phyloP scores from a whole-genome alignment of 768 basidiomycete genomes.

The Termitomyces eurrhizus region DNA sequence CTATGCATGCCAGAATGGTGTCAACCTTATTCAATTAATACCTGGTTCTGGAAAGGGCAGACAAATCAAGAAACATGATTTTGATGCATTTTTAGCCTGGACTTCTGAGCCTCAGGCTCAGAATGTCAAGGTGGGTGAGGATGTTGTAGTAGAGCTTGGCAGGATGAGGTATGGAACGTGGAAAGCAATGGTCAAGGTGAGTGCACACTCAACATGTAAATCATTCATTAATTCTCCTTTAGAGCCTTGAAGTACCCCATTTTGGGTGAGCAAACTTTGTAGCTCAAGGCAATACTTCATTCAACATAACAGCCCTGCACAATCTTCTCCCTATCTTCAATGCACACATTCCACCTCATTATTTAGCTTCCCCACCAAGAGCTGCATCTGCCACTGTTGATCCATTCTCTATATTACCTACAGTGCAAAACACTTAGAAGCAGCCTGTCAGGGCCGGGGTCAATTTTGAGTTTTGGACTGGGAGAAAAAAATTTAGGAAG shows the following conservation, averaged over 20 bases:
- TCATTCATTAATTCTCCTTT: slow-evolving; percentile 2
- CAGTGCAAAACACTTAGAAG: too few relatives aligned
- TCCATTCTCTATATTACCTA: slow-evolving; percentile 34
- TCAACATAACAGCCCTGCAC: slow-evolving; percentile 73
- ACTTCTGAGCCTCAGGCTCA: neutral
- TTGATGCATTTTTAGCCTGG: slow-evolving; percentile 53
- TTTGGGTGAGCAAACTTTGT: slow-evolving; percentile 56
- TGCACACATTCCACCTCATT: slow-evolving; percentile 61
- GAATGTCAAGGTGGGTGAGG: slow-evolving; percentile 22
- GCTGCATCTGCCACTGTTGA: slow-evolving; percentile 26
- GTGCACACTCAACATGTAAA: slow-evolving; percentile 7
- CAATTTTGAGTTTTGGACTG: too few relatives aligned
- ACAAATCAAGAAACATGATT: slow-evolving; percentile 69
- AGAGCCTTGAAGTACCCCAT: slow-evolving; percentile 85
- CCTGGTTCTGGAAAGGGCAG: slow-evolving; percentile 75
- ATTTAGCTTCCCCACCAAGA: slow-evolving; percentile 27
- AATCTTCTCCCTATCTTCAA: slow-evolving; percentile 61
- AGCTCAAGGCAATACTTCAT: slow-evolving; percentile 34
- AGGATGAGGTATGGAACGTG: slow-evolving; percentile 83
- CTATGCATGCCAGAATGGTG: slow-evolving; percentile 60
- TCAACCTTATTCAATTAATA: slow-evolving; percentile 53
- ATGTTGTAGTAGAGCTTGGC: slow-evolving; percentile 66
- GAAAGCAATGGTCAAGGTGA: slow-evolving; percentile 84
- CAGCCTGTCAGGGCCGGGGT: too few relatives aligned
- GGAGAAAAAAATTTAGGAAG: too few relatives aligned